A percentile compares a stretch with the other conserved stretches of the same genome.
Conservation (phyloP, 768 basidiomycete genomes). For the Boletus pseudopeckii region DNA sequence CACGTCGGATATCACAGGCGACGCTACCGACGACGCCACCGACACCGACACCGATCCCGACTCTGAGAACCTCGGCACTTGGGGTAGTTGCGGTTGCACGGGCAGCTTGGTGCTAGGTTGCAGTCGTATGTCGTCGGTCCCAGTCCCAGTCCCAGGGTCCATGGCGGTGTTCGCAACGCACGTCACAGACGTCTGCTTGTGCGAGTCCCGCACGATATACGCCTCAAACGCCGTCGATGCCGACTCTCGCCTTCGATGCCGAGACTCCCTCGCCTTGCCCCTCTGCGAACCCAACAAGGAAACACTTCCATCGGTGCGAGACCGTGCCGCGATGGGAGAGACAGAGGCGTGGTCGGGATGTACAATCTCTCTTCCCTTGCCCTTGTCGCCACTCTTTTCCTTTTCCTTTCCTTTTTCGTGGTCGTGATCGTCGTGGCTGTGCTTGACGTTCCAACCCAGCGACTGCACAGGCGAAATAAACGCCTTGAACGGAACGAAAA, state of each 20-base stretch:
- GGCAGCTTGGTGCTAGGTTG: background rate
- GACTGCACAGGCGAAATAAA: slow-evolving; percentile 21
- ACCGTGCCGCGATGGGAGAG: background rate
- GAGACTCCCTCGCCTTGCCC: background rate
- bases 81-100: background rate
- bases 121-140: background rate
- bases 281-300: background rate
- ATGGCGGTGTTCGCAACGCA: background rate
- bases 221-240: slow-evolving; percentile 14
- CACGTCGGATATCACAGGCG: background rate
- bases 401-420: background rate
- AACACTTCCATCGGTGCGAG: background rate
- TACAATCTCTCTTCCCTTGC: background rate
- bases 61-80: background rate
- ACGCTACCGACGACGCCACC: background rate
- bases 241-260: slow-evolving; percentile 10
- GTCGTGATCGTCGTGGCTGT: background rate
- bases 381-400: background rate
- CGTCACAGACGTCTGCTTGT: background rate
- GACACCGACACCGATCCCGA: background rate
- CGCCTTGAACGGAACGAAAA: slow-evolving; percentile 14
- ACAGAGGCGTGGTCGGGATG: background rate
- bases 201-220: slow-evolving; percentile 15
- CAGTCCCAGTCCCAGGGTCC: background rate
- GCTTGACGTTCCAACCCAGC: background rate